phyloP scores from a whole-genome alignment of 1,139 yeast species.

The Sugiyamaella pinicola region DNA sequence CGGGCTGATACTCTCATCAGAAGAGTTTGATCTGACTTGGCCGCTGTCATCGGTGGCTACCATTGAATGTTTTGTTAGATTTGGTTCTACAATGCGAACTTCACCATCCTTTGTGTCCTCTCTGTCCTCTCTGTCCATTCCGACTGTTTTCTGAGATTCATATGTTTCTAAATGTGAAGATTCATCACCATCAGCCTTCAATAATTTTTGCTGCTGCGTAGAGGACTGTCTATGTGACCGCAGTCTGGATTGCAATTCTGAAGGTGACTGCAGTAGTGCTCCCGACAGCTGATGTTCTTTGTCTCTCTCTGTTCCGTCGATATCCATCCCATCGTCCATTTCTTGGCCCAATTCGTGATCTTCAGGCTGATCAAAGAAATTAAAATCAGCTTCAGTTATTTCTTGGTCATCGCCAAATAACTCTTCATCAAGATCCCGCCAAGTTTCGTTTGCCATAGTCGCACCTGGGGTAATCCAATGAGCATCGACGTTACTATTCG shows the following conservation, averaged over 20 bases:
- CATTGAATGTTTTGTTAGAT: conserved; percentile 9
- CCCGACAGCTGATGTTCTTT: neutral
- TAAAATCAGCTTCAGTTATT: conserved; percentile 47
- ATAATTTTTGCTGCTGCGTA: neutral
- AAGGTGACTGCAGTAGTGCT: neutral
- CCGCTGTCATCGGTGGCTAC: conserved; percentile 14
- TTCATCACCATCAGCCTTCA: neutral
- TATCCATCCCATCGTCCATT: conserved; percentile 10
- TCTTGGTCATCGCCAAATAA: conserved; percentile 48
- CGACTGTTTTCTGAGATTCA: neutral
- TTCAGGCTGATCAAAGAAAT: conserved; percentile 46
- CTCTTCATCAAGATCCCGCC: conserved; percentile 48
- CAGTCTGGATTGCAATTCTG: neutral
- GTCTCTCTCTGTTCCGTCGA: conserved; percentile 4
- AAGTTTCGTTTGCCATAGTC: conserved; percentile 33
- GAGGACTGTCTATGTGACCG: neutral
- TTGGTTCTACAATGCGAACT: neutral
- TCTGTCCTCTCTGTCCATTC: neutral
- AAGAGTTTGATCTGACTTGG: neutral
- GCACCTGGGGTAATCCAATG: conserved; percentile 36
- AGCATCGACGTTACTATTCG: conserved; percentile 34
- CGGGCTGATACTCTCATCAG: neutral
- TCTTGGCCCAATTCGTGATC: neutral
- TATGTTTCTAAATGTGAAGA: neutral
- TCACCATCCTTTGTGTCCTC: neutral